phyloP scores from a whole-genome alignment of 225 moss, liverwort and hornwort genomes.

The Sphagnum contortum region DNA sequence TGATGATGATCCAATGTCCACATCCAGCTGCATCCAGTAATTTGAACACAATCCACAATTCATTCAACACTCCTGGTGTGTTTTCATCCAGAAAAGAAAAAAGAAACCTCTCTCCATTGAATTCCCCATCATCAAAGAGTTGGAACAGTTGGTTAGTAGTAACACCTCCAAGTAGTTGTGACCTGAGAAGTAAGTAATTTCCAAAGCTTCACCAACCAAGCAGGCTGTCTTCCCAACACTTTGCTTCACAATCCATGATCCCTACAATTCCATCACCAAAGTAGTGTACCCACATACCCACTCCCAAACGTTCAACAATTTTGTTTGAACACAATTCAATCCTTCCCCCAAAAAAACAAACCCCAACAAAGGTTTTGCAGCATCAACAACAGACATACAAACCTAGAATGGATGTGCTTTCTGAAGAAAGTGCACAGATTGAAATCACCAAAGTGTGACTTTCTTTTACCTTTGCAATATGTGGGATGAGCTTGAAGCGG shows the following conservation, averaged over 20 bases:
- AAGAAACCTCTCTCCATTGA: neutral
- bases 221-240: constrained; percentile 96
- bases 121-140: neutral
- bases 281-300: too few species aligned
- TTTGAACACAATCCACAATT: neutral
- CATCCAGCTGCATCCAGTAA: constrained; percentile 53
- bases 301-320: too few species aligned
- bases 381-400: too few species aligned
- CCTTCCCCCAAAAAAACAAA: too few species aligned
- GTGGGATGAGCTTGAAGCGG: constrained; percentile 87
- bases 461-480: constrained; percentile 70
- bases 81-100: neutral
- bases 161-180: constrained; percentile 78
- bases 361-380: too few species aligned
- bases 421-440: too few species aligned
- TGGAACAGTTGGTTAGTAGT: neutral
- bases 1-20: constrained; percentile 96
- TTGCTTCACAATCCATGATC: constrained; percentile 96
- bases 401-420: too few species aligned
- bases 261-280: constrained; percentile 24
- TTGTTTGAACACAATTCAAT: too few species aligned
- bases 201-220: constrained; percentile 83
- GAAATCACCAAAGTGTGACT: too few species aligned
- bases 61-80: neutral
- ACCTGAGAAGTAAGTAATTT: constrained; percentile 58